Evolutionary conservation across 148 eudicot species (phyloP).

Genomic region (Gaultheria prostrata): DNA sequence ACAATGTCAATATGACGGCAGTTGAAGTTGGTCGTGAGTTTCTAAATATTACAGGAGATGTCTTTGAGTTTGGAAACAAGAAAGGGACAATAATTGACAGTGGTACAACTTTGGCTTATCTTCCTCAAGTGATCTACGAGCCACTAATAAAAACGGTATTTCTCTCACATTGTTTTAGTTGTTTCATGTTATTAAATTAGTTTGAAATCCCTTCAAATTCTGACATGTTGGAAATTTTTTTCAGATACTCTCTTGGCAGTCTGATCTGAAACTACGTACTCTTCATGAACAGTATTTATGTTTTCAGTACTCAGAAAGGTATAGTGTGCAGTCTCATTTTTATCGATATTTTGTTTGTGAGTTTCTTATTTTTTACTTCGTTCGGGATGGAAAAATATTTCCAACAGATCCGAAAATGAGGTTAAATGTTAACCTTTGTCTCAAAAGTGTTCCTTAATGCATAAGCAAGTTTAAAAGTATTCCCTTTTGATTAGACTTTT

Average conservation of each 20-base stretch:
- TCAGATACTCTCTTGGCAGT: conserved; percentile 77
- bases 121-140: conserved; percentile 67
- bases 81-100: conserved; percentile 79
- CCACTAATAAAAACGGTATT: conserved; percentile 69
- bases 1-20: conserved; percentile 89
- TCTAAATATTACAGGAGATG: conserved; percentile 52
- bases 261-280: conserved; percentile 59
- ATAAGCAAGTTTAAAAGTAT: neutral
- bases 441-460: neutral
- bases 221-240: conserved; percentile 19
- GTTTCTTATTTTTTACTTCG: neutral
- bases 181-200: neutral
- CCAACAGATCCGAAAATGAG: neutral
- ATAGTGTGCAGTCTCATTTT: conserved; percentile 19
- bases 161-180: conserved; percentile 5
- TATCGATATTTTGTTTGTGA: neutral
- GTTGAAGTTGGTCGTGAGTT: conserved; percentile 68
- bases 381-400: neutral
- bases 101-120: conserved; percentile 92
- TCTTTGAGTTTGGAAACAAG: conserved; percentile 53
- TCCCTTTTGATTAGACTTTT: neutral
- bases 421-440: neutral
- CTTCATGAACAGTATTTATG: conserved; percentile 84
- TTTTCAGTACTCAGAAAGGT: conserved; percentile 78
- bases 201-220: conserved; percentile 8